Percentiles rank a stretch among this genome's conserved stretches.
These are phyloP conservation scores for Trebouxiophyceae sp. DNA, from an alignment of 163 green algal genomes.

Conservation along the genomic window DNA sequence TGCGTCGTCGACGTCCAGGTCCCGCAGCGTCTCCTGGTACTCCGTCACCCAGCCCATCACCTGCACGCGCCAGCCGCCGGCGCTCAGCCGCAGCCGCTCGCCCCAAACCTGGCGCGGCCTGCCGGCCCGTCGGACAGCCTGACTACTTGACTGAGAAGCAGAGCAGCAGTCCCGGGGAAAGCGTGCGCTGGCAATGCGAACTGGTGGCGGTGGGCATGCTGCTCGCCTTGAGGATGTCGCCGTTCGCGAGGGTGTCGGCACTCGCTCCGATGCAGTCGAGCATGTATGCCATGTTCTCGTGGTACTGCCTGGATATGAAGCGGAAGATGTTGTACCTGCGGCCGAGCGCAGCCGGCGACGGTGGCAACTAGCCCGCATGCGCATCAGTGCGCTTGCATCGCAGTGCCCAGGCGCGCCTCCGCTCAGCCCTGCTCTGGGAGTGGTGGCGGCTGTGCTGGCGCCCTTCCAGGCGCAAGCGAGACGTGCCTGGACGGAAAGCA, in stretches of 20 bases:
- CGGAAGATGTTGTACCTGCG: constrained; percentile 52
- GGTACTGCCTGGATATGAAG: constrained; percentile 52
- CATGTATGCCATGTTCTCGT: constrained; percentile 48
- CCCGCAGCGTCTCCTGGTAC: constrained; percentile 53
- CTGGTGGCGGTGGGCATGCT: no score
- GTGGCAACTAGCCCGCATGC: no score
- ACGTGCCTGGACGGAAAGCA: constrained; percentile 69
- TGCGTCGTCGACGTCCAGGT: constrained; percentile 63
- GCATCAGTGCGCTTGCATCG: no score
- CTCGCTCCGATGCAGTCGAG: constrained; percentile 49
- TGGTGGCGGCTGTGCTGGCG: no score
- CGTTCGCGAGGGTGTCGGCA: constrained; percentile 50
- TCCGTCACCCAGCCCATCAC: constrained; percentile 45
- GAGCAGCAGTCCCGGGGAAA: no score
- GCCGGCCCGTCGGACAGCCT: no score
- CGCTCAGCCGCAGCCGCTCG: neutral
- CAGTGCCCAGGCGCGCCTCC: no score
- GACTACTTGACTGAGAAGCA: no score
- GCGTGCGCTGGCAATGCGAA: no score
- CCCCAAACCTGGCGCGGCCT: no score
- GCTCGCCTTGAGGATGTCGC: constrained; percentile 58
- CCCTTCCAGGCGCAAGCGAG: neutral
- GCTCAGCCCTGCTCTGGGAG: no score
- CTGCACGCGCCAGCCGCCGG: constrained; percentile 12
- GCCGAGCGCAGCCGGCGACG: no score